Conservation (phyloP, 2,329 filamentous ascomycete genomes). For the Fusarium decemcellulare region DNA sequence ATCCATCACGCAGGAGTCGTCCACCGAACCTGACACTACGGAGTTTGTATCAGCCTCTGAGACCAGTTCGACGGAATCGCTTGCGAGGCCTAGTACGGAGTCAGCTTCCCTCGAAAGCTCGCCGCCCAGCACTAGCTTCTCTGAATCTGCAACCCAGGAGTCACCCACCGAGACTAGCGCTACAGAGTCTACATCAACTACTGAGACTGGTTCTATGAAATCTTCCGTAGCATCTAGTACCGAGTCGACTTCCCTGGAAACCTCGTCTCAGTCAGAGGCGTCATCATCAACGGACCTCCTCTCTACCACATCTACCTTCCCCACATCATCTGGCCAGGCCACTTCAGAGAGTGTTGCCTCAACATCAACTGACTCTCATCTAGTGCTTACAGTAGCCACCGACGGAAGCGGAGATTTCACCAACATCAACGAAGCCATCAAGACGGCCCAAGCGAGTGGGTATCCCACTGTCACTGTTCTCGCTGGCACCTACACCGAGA, state of each 20-base stretch:
- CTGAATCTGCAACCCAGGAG: not conserved
- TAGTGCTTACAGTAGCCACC: constrained; percentile 58
- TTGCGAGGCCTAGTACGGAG: too few relatives aligned
- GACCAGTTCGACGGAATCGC: too few relatives aligned
- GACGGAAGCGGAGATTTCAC: constrained; percentile 61
- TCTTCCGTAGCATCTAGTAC: not conserved
- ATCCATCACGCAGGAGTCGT: too few relatives aligned
- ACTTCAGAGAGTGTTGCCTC: constrained; percentile 22
- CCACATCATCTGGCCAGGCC: constrained; percentile 19
- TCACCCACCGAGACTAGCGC: not conserved
- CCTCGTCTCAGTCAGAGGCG: not conserved
- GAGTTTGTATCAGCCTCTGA: too few relatives aligned
- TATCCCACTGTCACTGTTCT: constrained; percentile 60
- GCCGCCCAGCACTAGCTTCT: too few relatives aligned
- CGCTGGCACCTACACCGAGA: constrained; percentile 61
- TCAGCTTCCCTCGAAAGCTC: too few relatives aligned
- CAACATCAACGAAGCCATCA: constrained; percentile 59
- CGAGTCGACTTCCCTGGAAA: not conserved
- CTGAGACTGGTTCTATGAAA: not conserved
- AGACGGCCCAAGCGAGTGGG: constrained; percentile 55
- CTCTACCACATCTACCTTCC: constrained; percentile 21
- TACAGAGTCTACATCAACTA: not conserved
- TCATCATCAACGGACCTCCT: constrained; percentile 17
- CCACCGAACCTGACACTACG: too few relatives aligned
- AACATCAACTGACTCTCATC: constrained; percentile 36